These are phyloP conservation scores for Diaporthe citriasiana DNA, from an alignment of 2,329 filamentous ascomycete species.

Conservation along the genomic window DNA sequence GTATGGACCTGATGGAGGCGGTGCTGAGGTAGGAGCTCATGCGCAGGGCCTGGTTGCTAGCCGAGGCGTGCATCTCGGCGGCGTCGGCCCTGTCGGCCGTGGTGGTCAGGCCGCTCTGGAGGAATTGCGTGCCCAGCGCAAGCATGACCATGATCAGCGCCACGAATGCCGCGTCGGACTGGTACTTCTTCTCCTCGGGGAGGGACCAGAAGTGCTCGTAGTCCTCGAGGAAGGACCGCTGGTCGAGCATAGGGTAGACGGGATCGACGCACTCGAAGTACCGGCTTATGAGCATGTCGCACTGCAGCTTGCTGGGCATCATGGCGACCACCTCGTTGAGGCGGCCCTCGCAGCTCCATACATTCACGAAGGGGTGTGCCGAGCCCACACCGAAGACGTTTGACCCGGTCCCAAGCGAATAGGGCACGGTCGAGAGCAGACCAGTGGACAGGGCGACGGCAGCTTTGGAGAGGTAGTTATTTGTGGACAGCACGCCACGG, in stretches of 20 bases:
- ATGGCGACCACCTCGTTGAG: constrained; percentile 82
- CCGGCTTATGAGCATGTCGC: constrained; percentile 75
- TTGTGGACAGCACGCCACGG: constrained; percentile 61
- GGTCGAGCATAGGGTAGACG: constrained; percentile 85
- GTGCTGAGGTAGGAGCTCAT: constrained; percentile 83
- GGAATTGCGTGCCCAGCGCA: constrained; percentile 84
- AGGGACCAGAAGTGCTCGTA: constrained; percentile 85
- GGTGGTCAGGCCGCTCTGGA: constrained; percentile 67
- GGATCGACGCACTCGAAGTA: constrained; percentile 83
- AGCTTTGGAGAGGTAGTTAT: constrained; percentile 60
- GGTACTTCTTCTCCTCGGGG: constrained; percentile 67
- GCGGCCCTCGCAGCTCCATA: constrained; percentile 85
- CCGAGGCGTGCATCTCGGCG: constrained; percentile 85
- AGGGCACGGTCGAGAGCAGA: constrained; percentile 80
- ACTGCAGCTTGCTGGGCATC: constrained; percentile 81
- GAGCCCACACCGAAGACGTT: constrained; percentile 87
- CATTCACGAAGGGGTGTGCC: constrained; percentile 85
- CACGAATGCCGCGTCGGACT: constrained; percentile 76
- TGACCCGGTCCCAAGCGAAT: constrained; percentile 77
- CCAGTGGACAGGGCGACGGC: constrained; percentile 70
- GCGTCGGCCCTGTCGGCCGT: constrained; percentile 69
- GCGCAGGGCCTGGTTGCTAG: constrained; percentile 81
- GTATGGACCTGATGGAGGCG: constrained; percentile 79
- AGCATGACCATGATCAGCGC: constrained; percentile 83
- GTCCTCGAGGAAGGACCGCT: constrained; percentile 81